Evolutionary conservation across 208 protist species (phyloP), one percentile per base, ranked within the genome.

Genomic region (Tritrichomonas musculus): DNA sequence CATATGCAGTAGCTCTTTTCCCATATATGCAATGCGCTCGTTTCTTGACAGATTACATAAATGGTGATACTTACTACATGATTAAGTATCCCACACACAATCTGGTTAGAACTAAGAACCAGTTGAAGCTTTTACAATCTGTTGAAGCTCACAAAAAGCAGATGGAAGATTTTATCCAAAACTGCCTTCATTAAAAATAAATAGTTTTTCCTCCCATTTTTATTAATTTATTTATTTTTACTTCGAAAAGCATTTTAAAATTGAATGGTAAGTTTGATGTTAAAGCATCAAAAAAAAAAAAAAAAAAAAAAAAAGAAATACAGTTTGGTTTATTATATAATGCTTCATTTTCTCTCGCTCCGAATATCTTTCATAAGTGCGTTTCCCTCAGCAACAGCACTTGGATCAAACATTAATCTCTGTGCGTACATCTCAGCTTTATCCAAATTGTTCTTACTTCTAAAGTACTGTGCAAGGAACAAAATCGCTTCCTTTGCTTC

Each of bases 311-410:
- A n/a, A n/a, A n/a, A n/a, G n/a, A n/a, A n/a, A n/a, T n/a, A n/a
- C n/a, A n/a, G n/a, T n/a, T n/a, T n/a, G n/a, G n/a, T n/a, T n/a
- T 60, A 60, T 22, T 60, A 60, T 60, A 60, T 22, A 60, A 60
- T 60, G 17, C 11, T 60, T 60, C 17, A 60, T 60, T 60, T 60
- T 17, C 53, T 60, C 17, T 60, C 53, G 17, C 53, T 60, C 17
- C 53, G 5, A 60, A 88, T 88, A 88, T 88, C 77, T 57, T 57
- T 88, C 77, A 88, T 88, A 8, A 88, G 47, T 39, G 77, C 47
- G 1, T 88, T 88, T 88, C 77, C 77, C 3, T 88, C 77, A 20
- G 44, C 41, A 11, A 47, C 77, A 20, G 47, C 44, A 30, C 47
- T 88, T 60, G 77, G 77, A 88, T 88, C 77, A n/a, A 53, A 47